phyloP scores from a whole-genome alignment of 2,329 filamentous ascomycete genomes.

The Herpotrichia juniperi region DNA sequence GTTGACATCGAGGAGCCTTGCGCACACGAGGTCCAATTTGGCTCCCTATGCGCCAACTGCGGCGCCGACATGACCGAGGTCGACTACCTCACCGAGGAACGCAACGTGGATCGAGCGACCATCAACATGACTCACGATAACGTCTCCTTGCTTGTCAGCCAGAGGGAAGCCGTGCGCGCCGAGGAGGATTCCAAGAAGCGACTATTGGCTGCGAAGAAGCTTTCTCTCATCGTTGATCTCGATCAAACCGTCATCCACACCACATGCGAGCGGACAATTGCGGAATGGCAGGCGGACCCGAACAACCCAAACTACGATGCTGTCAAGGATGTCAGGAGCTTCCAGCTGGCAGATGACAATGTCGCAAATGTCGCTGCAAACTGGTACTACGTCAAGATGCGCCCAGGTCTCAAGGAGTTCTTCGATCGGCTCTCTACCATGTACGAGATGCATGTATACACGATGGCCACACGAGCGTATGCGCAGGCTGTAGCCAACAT shows the following conservation, averaged over 20 bases:
- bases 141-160: slow-evolving; percentile 82
- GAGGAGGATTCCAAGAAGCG: slow-evolving; percentile 88
- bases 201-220: slow-evolving; percentile 78
- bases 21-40: slow-evolving; percentile 87
- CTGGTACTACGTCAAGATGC: slow-evolving; percentile 98
- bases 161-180: slow-evolving; percentile 76
- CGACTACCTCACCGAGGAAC: slow-evolving; percentile 79
- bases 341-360: slow-evolving; percentile 83
- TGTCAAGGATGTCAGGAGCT: slow-evolving; percentile 84
- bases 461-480: slow-evolving; percentile 98
- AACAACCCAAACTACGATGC: slow-evolving; percentile 89
- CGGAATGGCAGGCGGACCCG: slow-evolving; percentile 90
- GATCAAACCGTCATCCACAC: slow-evolving; percentile 99
- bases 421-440: slow-evolving; percentile 76
- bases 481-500: slow-evolving; percentile 90
- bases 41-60: slow-evolving; percentile 88
- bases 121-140: slow-evolving; percentile 97
- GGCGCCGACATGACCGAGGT: slow-evolving; percentile 94
- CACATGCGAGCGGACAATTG: slow-evolving; percentile 93
- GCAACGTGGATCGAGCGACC: slow-evolving; percentile 82
- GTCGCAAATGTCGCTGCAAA: slow-evolving; percentile 43
- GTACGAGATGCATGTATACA: slow-evolving; percentile 98
- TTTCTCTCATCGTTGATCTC: slow-evolving; percentile 93
- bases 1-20: slow-evolving; percentile 90
- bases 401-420: slow-evolving; percentile 83